Conservation (phyloP, 345 rosid genomes). For the Eucalyptus pauciflora region DNA sequence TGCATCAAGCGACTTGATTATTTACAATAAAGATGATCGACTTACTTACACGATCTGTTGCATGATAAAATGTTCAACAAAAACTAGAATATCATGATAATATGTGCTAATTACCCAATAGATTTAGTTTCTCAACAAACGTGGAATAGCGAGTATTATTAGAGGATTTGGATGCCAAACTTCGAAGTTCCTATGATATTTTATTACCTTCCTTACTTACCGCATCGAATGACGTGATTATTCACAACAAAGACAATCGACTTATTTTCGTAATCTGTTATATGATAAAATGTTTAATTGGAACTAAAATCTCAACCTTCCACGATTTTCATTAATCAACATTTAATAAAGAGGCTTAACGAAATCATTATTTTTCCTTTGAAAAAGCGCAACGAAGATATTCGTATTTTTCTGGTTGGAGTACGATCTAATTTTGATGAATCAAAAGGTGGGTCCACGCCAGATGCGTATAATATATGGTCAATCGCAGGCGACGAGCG, state of each 20-base stretch:
- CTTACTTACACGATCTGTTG: neutral
- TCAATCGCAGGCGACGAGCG: neutral
- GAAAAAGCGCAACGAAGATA: neutral
- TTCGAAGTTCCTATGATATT: rapidly evolving
- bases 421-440: neutral
- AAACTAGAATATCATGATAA: neutral
- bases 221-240: neutral
- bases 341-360: neutral
- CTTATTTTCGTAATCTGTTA: rapidly evolving
- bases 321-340: neutral
- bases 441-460: neutral
- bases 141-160: neutral
- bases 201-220: neutral
- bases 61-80: neutral
- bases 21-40: neutral
- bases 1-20: neutral
- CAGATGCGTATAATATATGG: neutral
- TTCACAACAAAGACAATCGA: neutral
- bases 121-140: neutral
- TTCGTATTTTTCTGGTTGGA: neutral
- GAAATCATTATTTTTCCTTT: neutral
- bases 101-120: neutral
- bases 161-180: neutral
- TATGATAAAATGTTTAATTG: neutral
- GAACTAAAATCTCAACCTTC: neutral